Base-by-base conservation (phyloP, 2,329 filamentous ascomycete species). In the Pseudogymnoascus sp. region DNA sequence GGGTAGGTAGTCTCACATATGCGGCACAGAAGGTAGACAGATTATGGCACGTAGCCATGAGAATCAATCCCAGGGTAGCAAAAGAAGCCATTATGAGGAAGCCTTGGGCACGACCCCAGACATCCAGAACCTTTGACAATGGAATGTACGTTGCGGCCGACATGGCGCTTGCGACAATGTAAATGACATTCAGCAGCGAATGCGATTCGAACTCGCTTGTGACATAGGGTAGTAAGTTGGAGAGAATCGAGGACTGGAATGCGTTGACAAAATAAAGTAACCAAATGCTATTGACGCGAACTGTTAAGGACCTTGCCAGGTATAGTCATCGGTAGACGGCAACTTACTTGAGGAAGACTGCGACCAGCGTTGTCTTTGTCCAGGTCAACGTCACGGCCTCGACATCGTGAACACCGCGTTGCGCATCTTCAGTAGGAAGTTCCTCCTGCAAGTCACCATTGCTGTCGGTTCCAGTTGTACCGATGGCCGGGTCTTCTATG, bases 21-120 rank as follows among this genome's bases (percentile, higher is more conserved):
- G 68, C 69, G 4, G 84, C 85, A 43, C 81, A 81, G 69, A 85
- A 89, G 0, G 80, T 83, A 61, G 81, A 70, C n/a, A 88, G 77
- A 61, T 80, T 80, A 7, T 79, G 77, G 70, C 82, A 87, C 0
- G 76, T 78, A n/a, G 87, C 87, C 77, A 88, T 88, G 72, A 90
- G 79, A 65, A 86, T 78, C 64, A 88, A 77, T 6, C 78, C 78
- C 8, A 84, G 60, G 2, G 80, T 77, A 66, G 80, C 79, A 61
- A 83, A 74, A 7, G 76, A 61, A 2, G 85, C 74, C 68, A 81
- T 82, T 47, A 86, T 63, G 14, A 79, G 70, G 65, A 86, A 82
- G 12, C 85, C 86, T 69, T 87, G 81, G n/a, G 86, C 81, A 43
- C 86, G 83, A 62, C 86, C 86, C 77, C 84, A 89, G 38, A 87